phyloP scores from a whole-genome alignment of 2,329 filamentous ascomycete genomes.

The Aspergillus carbonarius region DNA sequence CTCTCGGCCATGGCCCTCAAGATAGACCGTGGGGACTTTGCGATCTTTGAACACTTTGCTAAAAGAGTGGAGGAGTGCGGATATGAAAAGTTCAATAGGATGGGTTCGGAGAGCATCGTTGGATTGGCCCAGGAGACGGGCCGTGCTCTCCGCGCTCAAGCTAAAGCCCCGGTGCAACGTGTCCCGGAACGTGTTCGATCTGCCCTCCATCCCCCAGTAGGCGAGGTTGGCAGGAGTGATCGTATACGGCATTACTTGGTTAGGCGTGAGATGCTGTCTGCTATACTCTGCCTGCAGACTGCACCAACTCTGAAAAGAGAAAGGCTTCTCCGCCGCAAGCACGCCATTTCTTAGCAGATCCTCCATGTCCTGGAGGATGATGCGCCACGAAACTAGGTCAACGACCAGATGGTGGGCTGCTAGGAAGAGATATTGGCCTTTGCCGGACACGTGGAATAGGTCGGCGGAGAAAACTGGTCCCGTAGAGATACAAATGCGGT shows the following conservation, averaged over 20 bases:
- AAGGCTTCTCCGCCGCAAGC: neutral
- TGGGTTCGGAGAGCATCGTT: neutral
- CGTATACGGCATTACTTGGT: too few relatives aligned
- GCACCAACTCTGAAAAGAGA: neutral
- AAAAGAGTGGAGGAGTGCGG: slow-evolving; percentile 12
- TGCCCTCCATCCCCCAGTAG: too few relatives aligned
- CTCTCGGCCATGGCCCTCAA: slow-evolving; percentile 14
- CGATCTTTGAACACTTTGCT: slow-evolving; percentile 3
- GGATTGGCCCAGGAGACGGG: too few relatives aligned
- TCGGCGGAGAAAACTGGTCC: slow-evolving; percentile 27
- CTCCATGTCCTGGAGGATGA: slow-evolving; percentile 1
- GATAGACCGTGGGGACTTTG: neutral
- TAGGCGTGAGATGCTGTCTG: neutral
- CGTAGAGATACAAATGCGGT: too few relatives aligned
- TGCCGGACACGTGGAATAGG: slow-evolving; percentile 30
- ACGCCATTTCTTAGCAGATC: neutral
- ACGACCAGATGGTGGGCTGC: slow-evolving; percentile 1
- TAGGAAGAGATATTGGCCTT: slow-evolving; percentile 23
- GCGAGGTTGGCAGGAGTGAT: too few relatives aligned
- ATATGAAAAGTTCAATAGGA: slow-evolving; percentile 7
- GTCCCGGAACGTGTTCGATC: too few relatives aligned
- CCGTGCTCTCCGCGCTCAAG: too few relatives aligned
- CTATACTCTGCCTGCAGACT: neutral
- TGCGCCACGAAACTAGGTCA: slow-evolving; percentile 1
- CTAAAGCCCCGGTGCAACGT: too few relatives aligned